Conservation (phyloP, 176 grass and related monocot species). For the Carex myosuroides region DNA sequence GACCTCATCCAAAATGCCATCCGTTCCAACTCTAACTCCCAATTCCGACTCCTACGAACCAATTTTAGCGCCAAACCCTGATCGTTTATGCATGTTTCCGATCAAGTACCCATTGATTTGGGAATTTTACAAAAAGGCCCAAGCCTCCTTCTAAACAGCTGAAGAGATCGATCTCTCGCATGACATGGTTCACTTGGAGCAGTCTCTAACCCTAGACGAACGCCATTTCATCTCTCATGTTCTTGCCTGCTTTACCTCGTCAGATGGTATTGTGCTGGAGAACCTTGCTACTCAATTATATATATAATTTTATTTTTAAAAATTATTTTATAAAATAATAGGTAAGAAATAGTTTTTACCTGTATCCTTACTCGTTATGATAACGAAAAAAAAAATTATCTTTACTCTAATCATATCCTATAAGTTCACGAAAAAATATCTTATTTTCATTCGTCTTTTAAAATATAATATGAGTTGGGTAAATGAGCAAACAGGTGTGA, state of each 20-base stretch:
- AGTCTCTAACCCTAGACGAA: neutral
- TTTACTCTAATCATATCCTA: too few species aligned
- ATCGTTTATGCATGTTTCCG: constrained; percentile 21
- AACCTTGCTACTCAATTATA: constrained; percentile 20
- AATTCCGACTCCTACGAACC: neutral
- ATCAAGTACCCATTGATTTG: constrained; percentile 12
- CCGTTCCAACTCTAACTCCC: constrained; percentile 3
- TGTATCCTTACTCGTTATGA: too few species aligned
- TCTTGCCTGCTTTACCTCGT: constrained; percentile 12
- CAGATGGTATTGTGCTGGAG: constrained; percentile 21
- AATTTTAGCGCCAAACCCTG: constrained; percentile 18
- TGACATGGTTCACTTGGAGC: neutral
- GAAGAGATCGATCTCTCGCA: constrained; percentile 12
- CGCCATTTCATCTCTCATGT: constrained; percentile 26
- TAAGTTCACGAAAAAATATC: too few species aligned
- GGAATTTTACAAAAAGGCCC: constrained; percentile 28
- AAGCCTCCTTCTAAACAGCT: constrained; percentile 13
- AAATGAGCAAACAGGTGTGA: too few species aligned
- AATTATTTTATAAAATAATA: too few species aligned
- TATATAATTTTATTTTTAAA: too few species aligned
- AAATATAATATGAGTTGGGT: too few species aligned
- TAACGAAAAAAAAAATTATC: too few species aligned
- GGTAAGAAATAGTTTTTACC: too few species aligned
- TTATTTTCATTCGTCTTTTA: too few species aligned
- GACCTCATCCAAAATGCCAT: neutral